Conservation (phyloP, 495 filamentous ascomycete species). For the Xylaria intraflava region DNA sequence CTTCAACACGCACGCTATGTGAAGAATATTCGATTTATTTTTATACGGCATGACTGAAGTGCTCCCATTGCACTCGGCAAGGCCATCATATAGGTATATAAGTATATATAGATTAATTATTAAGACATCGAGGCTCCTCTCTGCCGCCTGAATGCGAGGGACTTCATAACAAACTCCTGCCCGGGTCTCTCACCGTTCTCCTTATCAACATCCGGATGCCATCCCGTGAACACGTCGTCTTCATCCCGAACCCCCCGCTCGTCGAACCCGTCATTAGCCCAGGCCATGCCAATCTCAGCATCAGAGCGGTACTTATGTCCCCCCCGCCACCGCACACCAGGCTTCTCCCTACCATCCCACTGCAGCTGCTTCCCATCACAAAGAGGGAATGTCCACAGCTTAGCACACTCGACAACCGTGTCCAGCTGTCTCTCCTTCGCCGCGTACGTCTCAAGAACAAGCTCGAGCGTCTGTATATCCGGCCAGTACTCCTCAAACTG, state of each 20-base stretch:
- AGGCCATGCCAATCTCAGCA: constrained; percentile 2
- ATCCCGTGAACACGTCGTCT: not conserved
- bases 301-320: constrained; percentile 14
- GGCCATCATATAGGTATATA: not conserved
- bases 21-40: too few species aligned
- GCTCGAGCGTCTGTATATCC: constrained; percentile 17
- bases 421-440: constrained; percentile 22
- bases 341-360: constrained; percentile 17
- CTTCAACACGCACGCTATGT: too few species aligned
- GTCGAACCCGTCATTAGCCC: not conserved
- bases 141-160: constrained; percentile 6
- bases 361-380: constrained; percentile 13
- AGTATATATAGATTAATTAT: not conserved
- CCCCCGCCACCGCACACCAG: constrained; percentile 17
- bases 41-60: too few species aligned
- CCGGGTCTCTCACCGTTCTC: not conserved
- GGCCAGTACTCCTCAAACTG: constrained; percentile 23
- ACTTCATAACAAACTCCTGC: constrained; percentile 9
- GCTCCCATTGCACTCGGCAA: not conserved
- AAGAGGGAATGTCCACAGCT: constrained; percentile 24
- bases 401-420: constrained; percentile 21
- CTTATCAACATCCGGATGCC: not conserved
- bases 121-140: not conserved
- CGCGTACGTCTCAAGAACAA: constrained; percentile 21
- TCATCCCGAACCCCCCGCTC: not conserved